Base-by-base conservation (phyloP, 768 basidiomycete genomes). In the Butyriboletus loyo region DNA sequence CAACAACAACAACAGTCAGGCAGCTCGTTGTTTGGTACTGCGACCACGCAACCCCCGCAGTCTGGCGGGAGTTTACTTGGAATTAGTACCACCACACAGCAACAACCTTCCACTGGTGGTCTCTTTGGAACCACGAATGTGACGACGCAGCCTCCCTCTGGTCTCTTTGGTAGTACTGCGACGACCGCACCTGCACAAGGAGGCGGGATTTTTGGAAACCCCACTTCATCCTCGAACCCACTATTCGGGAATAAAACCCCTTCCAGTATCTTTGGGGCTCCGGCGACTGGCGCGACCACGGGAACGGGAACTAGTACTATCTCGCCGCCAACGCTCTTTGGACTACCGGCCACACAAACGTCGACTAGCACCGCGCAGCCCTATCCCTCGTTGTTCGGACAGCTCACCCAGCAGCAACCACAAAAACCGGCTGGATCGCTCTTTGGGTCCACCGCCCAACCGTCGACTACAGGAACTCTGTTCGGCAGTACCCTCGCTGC, bases 181-280 rank as follows among this genome's bases (percentile, higher is more conserved):
- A 60, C 62, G n/a, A 51, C 50, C 24, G 22, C 56, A 31, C 66
- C 61, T 25, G 52, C 49, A 8, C 56, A 59, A 42, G 55, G 48
- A n/a, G 55, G 56, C 1, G 62, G 69, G 30, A 40, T 60, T 5
- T 73, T 70, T 53, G 71, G 71, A 15, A 46, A n/a, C 37, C 51
- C 66, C 2, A 55, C 53, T 32, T 41, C 67, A 36, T 59, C 62
- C 30, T 59, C 62, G 36, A 65, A 71, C 45, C 63, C 70, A 35
- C 52, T 74, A 27, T 77, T 77, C 41, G 75, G 73, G 14, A 69
- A 67, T 47, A 68, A 65, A 48, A 60, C 60, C 17, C 65, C 70
- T 7, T 57, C 63, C n/a, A 64, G 59, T 30, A 41, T 66, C 38
- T 59, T 69, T 60, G 62, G 63, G 39, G 46, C 66, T 50, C 75